Base-by-base conservation (phyloP, 305 asterid species). In the Fraxinus albicans region DNA sequence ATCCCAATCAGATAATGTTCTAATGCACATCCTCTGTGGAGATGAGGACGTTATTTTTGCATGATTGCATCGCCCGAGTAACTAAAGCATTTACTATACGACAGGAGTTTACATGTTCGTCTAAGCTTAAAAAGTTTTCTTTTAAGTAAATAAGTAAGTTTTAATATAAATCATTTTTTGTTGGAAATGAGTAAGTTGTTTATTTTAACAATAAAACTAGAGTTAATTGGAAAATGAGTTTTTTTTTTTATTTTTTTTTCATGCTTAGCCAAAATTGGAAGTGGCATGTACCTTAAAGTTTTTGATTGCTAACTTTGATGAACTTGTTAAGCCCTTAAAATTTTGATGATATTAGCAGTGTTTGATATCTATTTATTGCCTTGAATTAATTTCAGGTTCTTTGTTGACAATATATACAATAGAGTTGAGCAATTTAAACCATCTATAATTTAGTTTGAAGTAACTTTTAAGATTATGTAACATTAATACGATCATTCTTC, bases 401-500 rank as follows among this genome's bases (percentile, higher is more conserved):
- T 55, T 8, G 1, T n/a, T 55, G 23, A 55, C 65, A 55, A 6
- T 53, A 55, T 5, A 69, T 29, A 29, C 9, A 69, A 2, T 29
- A 34, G 38, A 69, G 40, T 29, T 29, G 21, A 10, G 75, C 75
- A 69, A 29, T 29, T 21, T 29, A 69, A 69, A 29, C 40, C 21
- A 29, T 69, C n/a, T 69, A 7, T 69, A 3, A 13, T 29, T 3
- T 69, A 12, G 19, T 9, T 27, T 69, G 19, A 23, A 29, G 2
- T 69, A 10, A 69, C 75, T 27, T 65, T 36, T 78, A 40, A n/a
- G 77, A 38, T 60, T 83, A 38, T 47, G 65, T 47, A 67, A 36
- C 17, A 21, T 78, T 76, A 15, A 72, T 81, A 77, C 38, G 38
- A 77, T 79, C 74, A 5, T 77, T 75, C 6, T 80, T 63, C 38